Percentiles rank a stretch among this genome's conserved stretches.
Evolutionary conservation across 2,329 filamentous ascomycete genomes (phyloP).

Genomic region (Hypoxylon sp.): DNA sequence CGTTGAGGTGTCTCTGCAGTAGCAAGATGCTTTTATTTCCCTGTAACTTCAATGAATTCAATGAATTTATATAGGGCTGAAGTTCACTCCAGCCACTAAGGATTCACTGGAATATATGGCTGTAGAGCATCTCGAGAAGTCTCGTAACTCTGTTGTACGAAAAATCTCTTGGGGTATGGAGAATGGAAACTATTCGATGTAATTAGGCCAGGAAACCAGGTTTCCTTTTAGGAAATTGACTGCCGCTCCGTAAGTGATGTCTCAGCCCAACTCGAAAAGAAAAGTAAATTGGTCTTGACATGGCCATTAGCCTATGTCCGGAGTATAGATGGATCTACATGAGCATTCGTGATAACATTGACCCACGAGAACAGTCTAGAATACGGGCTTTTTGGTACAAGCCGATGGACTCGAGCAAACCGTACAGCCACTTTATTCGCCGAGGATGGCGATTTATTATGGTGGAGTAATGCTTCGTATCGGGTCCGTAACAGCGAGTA

Average conservation of each 20-base stretch:
- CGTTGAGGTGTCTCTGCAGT: background rate
- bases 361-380: background rate
- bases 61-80: conserved; percentile 8
- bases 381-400: background rate
- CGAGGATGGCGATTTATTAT: background rate
- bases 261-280: conserved; percentile 1
- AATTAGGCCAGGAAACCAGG: background rate
- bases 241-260: background rate
- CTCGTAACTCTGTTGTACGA: background rate
- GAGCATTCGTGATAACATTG: background rate
- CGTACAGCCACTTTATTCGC: background rate
- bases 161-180: background rate
- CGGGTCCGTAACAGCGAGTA: background rate
- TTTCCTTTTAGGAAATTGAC: background rate
- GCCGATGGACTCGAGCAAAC: background rate
- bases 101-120: background rate
- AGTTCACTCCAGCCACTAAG: background rate
- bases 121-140: background rate
- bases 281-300: background rate
- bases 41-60: background rate
- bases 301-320: background rate
- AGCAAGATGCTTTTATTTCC: background rate
- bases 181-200: background rate
- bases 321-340: background rate
- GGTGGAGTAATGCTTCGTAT: background rate